phyloP scores from a whole-genome alignment of 805 yeast genomes.

The Groenewaldozyma salmanticensis region DNA sequence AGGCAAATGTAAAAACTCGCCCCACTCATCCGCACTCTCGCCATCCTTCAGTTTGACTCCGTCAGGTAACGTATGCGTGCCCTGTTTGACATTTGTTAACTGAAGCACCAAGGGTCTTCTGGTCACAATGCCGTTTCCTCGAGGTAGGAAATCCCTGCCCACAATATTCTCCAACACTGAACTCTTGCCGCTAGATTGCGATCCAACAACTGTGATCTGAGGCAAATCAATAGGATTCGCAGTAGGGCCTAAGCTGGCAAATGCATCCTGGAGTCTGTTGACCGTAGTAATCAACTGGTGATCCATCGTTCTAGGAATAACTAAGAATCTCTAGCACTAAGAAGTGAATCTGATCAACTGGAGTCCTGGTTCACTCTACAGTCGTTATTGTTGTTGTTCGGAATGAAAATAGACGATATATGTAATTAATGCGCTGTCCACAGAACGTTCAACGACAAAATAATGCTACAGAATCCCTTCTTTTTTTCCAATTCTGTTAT shows the following conservation, averaged over 20 bases:
- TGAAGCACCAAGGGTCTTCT: slow-evolving; percentile 78
- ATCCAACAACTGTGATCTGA: slow-evolving; percentile 84
- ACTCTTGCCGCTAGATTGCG: slow-evolving; percentile 83
- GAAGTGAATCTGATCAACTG: too few relatives aligned
- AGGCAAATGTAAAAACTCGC: slow-evolving; percentile 90
- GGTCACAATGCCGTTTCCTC: slow-evolving; percentile 87
- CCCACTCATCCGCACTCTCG: slow-evolving; percentile 61
- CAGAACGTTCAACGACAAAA: too few relatives aligned
- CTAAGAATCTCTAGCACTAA: too few relatives aligned
- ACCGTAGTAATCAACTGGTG: slow-evolving; percentile 4
- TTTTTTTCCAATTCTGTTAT: too few relatives aligned
- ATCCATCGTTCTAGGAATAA: slow-evolving; percentile 2
- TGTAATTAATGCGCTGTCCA: too few relatives aligned
- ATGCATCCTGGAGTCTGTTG: slow-evolving; percentile 51
- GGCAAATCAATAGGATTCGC: slow-evolving; percentile 81
- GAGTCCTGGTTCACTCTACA: too few relatives aligned
- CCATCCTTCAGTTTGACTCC: slow-evolving; percentile 21
- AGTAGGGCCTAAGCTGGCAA: slow-evolving; percentile 85
- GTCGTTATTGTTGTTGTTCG: too few relatives aligned
- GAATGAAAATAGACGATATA: too few relatives aligned
- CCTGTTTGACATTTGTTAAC: slow-evolving; percentile 43
- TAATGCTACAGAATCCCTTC: too few relatives aligned
- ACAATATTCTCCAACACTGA: slow-evolving; percentile 86
- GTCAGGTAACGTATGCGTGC: slow-evolving; percentile 17
- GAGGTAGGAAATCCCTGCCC: slow-evolving; percentile 82